Base-by-base conservation (phyloP, 2,329 filamentous ascomycete species). In the Neonectria punicea region DNA sequence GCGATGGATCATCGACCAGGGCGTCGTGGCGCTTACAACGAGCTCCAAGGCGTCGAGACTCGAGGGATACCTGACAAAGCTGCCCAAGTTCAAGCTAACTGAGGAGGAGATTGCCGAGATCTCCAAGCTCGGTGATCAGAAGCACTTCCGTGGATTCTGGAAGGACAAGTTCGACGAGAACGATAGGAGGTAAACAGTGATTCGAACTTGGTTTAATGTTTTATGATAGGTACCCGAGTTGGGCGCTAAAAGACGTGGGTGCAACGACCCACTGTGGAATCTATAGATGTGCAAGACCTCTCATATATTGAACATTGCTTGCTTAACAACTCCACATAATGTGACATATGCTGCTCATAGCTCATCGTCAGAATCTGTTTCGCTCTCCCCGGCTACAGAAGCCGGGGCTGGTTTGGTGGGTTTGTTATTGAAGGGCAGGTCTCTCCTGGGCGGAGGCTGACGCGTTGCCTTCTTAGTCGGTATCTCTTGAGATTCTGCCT, bases 141-240 rank as follows among this genome's bases (percentile, higher is more conserved):
- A 89, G 79, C 87, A 92, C 75, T 88, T 80, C 71, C 83, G 89
- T 34, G 85, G 79, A 0, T 92, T 88, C 74, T 92, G 87, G 87
- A 79, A 67, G 2, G 68, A 84, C 16, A 82, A 81, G 63, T 90
- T 88, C 75, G 83, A 76, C 10, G 76, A 76, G 2, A 82, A 87
- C 63, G 89, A 91, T 71, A 72, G 71, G 51, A 73, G 75, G 5
- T 80, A 73, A 58, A 65, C 9, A 10, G n/a, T 14, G 18, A 30
- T 25, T 30, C n/a, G 50, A 18, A 11, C 10, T 36, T 30, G 36
- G 16, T 46, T 51, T 20, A 54, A 63, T 36, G 36, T 18, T 34
- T 53, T 16, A 58, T 47, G 34, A 61, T 13, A 55, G 32, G 53
- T 13, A 20, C 28, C 25, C 20, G 18, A 30, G 43, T 25, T 47